Conservation (phyloP, 495 filamentous ascomycete genomes). For the Peziza echinospora region DNA sequence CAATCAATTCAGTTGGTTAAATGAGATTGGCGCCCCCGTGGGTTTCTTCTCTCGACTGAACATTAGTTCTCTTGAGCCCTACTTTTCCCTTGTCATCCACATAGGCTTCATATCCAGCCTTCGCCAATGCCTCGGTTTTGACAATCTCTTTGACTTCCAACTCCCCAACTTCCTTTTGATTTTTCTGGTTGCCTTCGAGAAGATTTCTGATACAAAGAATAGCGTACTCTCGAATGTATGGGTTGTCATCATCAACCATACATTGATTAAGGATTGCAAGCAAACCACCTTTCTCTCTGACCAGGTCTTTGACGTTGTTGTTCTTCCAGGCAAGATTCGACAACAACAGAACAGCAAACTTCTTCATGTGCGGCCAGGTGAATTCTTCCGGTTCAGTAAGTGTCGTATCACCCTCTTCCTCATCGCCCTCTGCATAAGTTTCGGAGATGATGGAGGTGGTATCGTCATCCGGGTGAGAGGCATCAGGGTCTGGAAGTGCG, state of each 20-base stretch:
- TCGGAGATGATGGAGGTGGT: conserved; percentile 5
- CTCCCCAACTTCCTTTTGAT: conserved; percentile 37
- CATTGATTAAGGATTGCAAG: conserved; percentile 17
- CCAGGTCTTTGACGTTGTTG: conserved; percentile 15
- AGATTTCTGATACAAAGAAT: conserved; percentile 55
- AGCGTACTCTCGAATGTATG: conserved; percentile 51
- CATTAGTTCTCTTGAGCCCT: conserved; percentile 11
- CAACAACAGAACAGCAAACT: conserved; percentile 15
- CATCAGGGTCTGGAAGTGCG: not conserved
- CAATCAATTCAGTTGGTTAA: too few relatives aligned
- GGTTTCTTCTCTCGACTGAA: conserved; percentile 7
- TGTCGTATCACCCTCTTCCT: conserved; percentile 15
- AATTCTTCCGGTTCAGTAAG: conserved; percentile 19
- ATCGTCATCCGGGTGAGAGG: not conserved
- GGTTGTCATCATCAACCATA: conserved; percentile 20
- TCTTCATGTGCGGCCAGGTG: conserved; percentile 20
- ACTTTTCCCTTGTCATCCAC: conserved; percentile 32
- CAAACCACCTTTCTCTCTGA: conserved; percentile 15
- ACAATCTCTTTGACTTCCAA: conserved; percentile 33
- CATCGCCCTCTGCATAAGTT: conserved; percentile 8
- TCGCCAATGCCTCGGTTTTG: conserved; percentile 30
- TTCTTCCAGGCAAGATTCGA: conserved; percentile 15
- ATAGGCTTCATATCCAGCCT: conserved; percentile 31
- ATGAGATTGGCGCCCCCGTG: too few relatives aligned
- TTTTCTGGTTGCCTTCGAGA: conserved; percentile 43